Percentiles rank a stretch among this genome's conserved stretches.
Evolutionary conservation across 345 rosid genomes (phyloP).

Genomic region (Odontarrhena argentea): DNA sequence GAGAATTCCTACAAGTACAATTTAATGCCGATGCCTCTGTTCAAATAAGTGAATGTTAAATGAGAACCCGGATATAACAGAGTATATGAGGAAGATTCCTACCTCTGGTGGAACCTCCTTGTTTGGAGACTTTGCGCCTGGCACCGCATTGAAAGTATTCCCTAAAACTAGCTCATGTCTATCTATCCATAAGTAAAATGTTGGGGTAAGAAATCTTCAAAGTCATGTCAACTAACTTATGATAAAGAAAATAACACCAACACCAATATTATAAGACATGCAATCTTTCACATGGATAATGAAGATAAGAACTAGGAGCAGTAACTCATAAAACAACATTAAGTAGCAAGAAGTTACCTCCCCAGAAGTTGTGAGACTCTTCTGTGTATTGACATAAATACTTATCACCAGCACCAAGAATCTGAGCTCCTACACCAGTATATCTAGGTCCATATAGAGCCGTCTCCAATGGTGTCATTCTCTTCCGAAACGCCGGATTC

Average conservation of each 20-base stretch:
- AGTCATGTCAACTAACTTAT: neutral
- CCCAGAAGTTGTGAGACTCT: conserved; percentile 88
- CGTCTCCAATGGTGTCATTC: conserved; percentile 53
- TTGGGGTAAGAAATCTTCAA: neutral
- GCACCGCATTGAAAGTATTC: conserved; percentile 64
- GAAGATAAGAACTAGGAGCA: neutral
- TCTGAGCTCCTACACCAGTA: conserved; percentile 92
- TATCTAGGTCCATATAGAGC: conserved; percentile 66
- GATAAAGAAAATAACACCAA: conserved; percentile 1
- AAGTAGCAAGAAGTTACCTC: conserved; percentile 55
- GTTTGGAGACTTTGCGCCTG: conserved; percentile 59
- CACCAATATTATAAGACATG: neutral
- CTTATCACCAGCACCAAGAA: conserved; percentile 88
- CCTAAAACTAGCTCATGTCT: conserved; percentile 87
- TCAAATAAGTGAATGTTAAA: conserved; percentile 3
- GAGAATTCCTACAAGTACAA: neutral
- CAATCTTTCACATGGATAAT: neutral
- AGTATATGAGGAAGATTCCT: neutral
- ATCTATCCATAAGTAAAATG: conserved; percentile 49
- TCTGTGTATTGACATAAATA: conserved; percentile 69
- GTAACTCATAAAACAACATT: neutral
- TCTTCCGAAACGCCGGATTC: conserved; percentile 71
- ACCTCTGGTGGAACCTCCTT: conserved; percentile 92
- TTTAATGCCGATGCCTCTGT: conserved; percentile 6
- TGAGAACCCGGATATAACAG: neutral